Evolutionary conservation across 805 yeast genomes (phyloP).

Genomic region (Lipomyces yamadae): DNA sequence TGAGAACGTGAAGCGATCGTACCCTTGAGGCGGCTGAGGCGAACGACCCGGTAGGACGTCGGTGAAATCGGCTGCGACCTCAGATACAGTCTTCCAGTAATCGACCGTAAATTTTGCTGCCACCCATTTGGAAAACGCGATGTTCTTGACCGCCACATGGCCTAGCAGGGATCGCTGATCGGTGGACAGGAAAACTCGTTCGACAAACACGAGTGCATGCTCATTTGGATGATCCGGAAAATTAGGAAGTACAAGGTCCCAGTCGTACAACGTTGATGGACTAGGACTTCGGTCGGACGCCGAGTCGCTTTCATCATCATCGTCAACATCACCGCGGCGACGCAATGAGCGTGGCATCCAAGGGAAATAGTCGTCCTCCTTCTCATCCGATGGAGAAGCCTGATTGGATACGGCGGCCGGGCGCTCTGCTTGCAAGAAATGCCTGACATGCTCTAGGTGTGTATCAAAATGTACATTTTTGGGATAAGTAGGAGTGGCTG

Average conservation of each 20-base stretch:
- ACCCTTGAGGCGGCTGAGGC: slow-evolving; percentile 39
- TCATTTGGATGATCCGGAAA: slow-evolving; percentile 37
- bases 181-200: slow-evolving; percentile 61
- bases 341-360: slow-evolving; percentile 35
- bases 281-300: slow-evolving; percentile 11
- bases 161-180: slow-evolving; percentile 69
- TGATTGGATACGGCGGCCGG: slow-evolving; percentile 78
- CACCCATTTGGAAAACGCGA: slow-evolving; percentile 69
- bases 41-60: slow-evolving; percentile 47
- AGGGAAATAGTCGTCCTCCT: slow-evolving; percentile 43
- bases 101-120: slow-evolving; percentile 76
- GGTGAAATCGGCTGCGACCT: slow-evolving; percentile 65
- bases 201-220: slow-evolving; percentile 59
- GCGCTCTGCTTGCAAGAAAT: slow-evolving; percentile 71
- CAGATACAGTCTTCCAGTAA: slow-evolving; percentile 75
- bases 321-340: slow-evolving; percentile 41
- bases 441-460: slow-evolving; percentile 62
- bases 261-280: slow-evolving; percentile 39
- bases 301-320: slow-evolving; percentile 9
- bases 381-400: slow-evolving; percentile 59
- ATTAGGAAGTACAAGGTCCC: slow-evolving; percentile 46
- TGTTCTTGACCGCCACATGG: slow-evolving; percentile 75
- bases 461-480: slow-evolving; percentile 83
- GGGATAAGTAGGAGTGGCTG: slow-evolving; percentile 58
- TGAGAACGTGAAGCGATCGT: slow-evolving; percentile 72